These are phyloP conservation scores for Calocybe indica DNA, from an alignment of 768 basidiomycete species.

Conservation along the genomic window DNA sequence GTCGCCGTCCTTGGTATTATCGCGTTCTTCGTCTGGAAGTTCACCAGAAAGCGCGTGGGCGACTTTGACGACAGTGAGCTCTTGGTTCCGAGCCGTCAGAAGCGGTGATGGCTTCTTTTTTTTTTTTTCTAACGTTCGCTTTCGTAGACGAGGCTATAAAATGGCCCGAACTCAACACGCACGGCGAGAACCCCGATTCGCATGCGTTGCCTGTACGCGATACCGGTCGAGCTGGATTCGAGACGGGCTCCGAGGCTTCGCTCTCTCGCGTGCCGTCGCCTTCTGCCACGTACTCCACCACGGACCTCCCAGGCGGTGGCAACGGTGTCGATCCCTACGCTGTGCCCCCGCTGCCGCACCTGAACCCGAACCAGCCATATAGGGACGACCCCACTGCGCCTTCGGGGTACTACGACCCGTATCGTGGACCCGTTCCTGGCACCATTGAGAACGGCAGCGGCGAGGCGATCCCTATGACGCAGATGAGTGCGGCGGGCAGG, in stretches of 20 bases:
- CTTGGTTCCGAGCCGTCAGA: constrained; percentile 1
- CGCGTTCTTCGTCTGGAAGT: constrained; percentile 81
- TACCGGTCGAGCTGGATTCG: constrained; percentile 70
- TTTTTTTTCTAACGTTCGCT: constrained; percentile 1
- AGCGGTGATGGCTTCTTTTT: constrained; percentile 4
- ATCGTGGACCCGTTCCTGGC: constrained; percentile 68
- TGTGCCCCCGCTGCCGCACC: constrained; percentile 74
- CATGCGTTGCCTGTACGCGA: constrained; percentile 65
- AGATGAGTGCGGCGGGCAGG: constrained; percentile 35
- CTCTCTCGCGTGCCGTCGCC: constrained; percentile 47
- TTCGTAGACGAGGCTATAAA: constrained; percentile 75
- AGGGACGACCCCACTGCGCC: constrained; percentile 56
- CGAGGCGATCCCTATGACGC: constrained; percentile 66
- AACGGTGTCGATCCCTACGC: constrained; percentile 62
- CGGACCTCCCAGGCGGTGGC: constrained; percentile 37
- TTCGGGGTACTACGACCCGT: constrained; percentile 70
- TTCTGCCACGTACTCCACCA: constrained; percentile 38
- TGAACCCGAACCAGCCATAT: constrained; percentile 76
- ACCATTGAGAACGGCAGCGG: constrained; percentile 46
- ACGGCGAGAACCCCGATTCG: constrained; percentile 39
- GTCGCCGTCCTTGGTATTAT: constrained; percentile 66
- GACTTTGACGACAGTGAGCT: constrained; percentile 78
- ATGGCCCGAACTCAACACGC: constrained; percentile 83
- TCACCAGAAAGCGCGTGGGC: constrained; percentile 69
- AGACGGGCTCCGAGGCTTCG: constrained; percentile 54